A percentile compares a stretch with the other conserved stretches of the same genome.
Conservation (phyloP, 2,329 filamentous ascomycete species). For the Trichoderma koningiopsis region DNA sequence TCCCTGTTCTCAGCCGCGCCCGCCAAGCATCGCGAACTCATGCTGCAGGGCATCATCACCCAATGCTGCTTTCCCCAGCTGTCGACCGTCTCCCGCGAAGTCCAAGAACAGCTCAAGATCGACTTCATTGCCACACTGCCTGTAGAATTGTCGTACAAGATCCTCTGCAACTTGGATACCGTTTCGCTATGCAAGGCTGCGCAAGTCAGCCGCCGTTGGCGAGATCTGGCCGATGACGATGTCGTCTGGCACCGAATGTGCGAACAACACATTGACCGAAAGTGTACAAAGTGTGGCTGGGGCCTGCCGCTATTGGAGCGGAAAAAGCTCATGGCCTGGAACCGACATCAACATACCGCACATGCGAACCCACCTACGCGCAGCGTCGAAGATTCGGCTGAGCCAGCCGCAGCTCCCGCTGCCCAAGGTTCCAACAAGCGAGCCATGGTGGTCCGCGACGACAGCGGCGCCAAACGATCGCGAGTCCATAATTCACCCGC, state of each 20-base stretch:
- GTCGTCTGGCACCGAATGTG: constrained; percentile 98
- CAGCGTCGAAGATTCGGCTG: constrained; percentile 32
- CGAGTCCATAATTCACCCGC: constrained; percentile 32
- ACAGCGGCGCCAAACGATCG: constrained; percentile 41
- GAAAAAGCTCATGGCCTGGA: constrained; percentile 84
- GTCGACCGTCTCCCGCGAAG: constrained; percentile 85
- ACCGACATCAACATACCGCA: constrained; percentile 74
- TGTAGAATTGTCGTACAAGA: constrained; percentile 88
- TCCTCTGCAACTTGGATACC: constrained; percentile 90
- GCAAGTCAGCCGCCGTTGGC: constrained; percentile 88
- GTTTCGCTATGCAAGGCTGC: constrained; percentile 93
- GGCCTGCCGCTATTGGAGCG: constrained; percentile 86
- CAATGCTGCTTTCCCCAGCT: constrained; percentile 98
- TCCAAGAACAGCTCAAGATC: constrained; percentile 94
- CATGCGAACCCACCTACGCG: constrained; percentile 41
- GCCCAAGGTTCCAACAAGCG: constrained; percentile 40
- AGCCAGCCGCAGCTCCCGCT: constrained; percentile 28
- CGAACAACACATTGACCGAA: constrained; percentile 91
- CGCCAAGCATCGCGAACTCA: constrained; percentile 88
- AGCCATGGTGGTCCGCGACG: constrained; percentile 33
- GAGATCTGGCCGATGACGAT: constrained; percentile 90
- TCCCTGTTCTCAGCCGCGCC: constrained; percentile 95
- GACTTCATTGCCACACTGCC: constrained; percentile 91
- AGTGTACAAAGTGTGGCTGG: constrained; percentile 95
- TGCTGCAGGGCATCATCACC: constrained; percentile 93